A percentile compares a stretch with the other conserved stretches of the same genome.
Conservation (phyloP, 345 rosid genomes). For the Populus deltoides region DNA sequence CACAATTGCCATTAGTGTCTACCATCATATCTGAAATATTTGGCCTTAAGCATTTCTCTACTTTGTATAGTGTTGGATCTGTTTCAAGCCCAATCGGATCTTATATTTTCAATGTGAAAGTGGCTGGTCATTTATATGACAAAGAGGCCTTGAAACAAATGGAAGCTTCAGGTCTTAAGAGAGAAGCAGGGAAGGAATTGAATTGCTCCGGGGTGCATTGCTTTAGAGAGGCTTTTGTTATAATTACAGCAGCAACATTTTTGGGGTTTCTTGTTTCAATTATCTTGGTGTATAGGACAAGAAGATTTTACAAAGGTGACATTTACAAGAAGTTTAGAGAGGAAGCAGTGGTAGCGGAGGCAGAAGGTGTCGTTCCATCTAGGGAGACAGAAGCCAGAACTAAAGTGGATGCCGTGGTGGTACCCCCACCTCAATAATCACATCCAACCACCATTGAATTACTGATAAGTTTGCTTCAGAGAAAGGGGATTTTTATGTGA, state of each 20-base stretch:
- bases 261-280: constrained; percentile 2
- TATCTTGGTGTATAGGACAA: background rate
- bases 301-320: constrained; percentile 1
- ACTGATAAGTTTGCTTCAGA: no score
- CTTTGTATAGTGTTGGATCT: background rate
- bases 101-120: constrained; percentile 4
- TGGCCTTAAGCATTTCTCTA: constrained; percentile 8
- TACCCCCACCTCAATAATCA: no score
- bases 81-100: background rate
- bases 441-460: no score
- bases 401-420: no score
- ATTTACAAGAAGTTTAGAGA: constrained; percentile 3
- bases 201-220: background rate
- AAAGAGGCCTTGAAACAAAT: background rate
- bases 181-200: background rate
- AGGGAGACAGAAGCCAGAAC: no score
- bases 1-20: constrained; percentile 10
- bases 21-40: constrained; percentile 8
- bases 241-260: background rate
- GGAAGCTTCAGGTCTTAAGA: background rate
- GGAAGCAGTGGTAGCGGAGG: background rate
- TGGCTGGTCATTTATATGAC: background rate
- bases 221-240: background rate
- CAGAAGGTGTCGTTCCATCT: no score
- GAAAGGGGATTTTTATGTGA: no score